phyloP scores from a whole-genome alignment of 805 yeast species.

The Candida koratica region DNA sequence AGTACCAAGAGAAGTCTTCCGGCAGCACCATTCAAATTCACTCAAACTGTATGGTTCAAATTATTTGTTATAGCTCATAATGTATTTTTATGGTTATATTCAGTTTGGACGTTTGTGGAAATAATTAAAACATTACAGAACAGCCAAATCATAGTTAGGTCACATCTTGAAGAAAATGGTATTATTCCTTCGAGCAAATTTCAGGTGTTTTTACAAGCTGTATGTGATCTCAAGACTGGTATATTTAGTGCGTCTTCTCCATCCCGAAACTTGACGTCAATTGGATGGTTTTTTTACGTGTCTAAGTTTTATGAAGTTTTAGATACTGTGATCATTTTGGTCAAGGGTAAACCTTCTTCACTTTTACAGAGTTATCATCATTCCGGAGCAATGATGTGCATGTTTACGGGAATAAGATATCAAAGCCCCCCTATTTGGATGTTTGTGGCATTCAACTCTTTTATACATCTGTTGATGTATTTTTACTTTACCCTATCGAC shows the following conservation, averaged over 20 bases:
- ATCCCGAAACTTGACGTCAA: conserved; percentile 44
- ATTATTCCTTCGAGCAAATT: conserved; percentile 20
- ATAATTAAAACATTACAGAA: conserved; percentile 50
- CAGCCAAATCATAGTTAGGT: conserved; percentile 27
- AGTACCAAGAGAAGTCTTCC: conserved; percentile 36
- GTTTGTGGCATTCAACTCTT: conserved; percentile 75
- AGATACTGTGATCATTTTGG: conserved; percentile 62
- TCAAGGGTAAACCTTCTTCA: conserved; percentile 65
- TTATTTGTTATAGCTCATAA: conserved; percentile 58
- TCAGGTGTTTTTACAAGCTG: conserved; percentile 54
- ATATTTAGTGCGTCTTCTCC: conserved; percentile 40
- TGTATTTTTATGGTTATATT: conserved; percentile 57
- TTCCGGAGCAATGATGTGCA: conserved; percentile 75
- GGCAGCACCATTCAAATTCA: conserved; percentile 50
- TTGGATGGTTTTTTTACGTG: conserved; percentile 64
- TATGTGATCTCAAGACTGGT: conserved; percentile 59
- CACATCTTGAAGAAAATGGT: conserved; percentile 15
- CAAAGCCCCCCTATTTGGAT: conserved; percentile 77
- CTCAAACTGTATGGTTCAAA: conserved; percentile 46
- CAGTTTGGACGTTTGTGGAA: conserved; percentile 69
- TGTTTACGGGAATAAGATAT: conserved; percentile 75
- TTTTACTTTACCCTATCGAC: conserved; percentile 61
- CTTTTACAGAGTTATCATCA: conserved; percentile 72
- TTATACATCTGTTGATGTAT: conserved; percentile 73
- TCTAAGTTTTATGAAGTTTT: conserved; percentile 70